phyloP scores from a whole-genome alignment of 805 yeast genomes.

The Yarrowia hollandica region DNA sequence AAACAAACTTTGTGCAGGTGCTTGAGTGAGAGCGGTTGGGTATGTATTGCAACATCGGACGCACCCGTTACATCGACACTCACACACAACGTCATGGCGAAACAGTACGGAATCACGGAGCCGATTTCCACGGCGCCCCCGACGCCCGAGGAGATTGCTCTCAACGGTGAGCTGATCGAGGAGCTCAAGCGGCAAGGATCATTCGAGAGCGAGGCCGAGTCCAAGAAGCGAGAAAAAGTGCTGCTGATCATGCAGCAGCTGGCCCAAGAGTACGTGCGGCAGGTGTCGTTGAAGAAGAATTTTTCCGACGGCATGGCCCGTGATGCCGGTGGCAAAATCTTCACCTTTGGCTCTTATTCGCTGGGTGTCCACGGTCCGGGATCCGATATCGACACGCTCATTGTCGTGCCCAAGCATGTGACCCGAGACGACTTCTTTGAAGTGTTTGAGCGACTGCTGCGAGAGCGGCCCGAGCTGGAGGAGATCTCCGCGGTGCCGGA shows the following conservation, averaged over 20 bases:
- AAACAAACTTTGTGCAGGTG: slow-evolving; percentile 5
- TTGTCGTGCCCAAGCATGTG: slow-evolving; percentile 97
- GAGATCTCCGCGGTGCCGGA: slow-evolving; percentile 94
- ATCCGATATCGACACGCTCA: slow-evolving; percentile 92
- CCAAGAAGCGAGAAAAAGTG: slow-evolving; percentile 75
- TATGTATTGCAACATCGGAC: too few relatives aligned
- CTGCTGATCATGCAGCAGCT: slow-evolving; percentile 69
- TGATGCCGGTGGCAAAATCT: slow-evolving; percentile 98
- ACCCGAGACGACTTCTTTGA: slow-evolving; percentile 84
- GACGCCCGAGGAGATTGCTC: slow-evolving; percentile 69
- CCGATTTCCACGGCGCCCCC: slow-evolving; percentile 89
- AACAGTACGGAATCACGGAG: slow-evolving; percentile 64
- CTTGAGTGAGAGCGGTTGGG: background rate
- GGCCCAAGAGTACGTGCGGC: slow-evolving; percentile 77
- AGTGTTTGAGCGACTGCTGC: slow-evolving; percentile 69
- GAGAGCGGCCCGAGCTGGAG: slow-evolving; percentile 76
- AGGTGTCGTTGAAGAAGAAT: slow-evolving; percentile 75
- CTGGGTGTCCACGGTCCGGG: slow-evolving; percentile 98
- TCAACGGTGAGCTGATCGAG: slow-evolving; percentile 73
- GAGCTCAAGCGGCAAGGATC: slow-evolving; percentile 83
- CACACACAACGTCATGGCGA: background rate
- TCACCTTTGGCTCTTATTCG: slow-evolving; percentile 91
- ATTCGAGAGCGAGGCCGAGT: slow-evolving; percentile 83
- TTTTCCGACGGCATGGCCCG: slow-evolving; percentile 97
- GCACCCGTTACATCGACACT: too few relatives aligned